Percentiles rank a stretch among this genome's conserved stretches.
Evolutionary conservation across 495 filamentous ascomycete genomes (phyloP).

Genomic region (Penicillium steckii): DNA sequence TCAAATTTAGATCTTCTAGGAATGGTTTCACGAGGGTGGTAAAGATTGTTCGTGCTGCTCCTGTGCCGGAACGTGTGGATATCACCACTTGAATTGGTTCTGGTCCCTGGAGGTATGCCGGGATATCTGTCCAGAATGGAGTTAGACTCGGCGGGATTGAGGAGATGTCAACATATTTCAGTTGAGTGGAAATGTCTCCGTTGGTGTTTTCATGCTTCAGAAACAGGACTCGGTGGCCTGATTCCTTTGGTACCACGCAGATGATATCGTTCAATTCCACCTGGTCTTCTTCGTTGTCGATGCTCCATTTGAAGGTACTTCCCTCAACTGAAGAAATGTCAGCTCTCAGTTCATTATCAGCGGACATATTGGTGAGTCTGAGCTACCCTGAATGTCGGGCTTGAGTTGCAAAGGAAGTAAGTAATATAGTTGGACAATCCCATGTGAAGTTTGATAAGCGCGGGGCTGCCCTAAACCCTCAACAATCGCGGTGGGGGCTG

Average conservation of each 20-base stretch:
- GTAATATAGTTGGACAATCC: too few species aligned
- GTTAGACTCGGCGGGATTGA: slow-evolving; percentile 19
- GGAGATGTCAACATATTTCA: slow-evolving; percentile 9
- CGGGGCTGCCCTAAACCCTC: too few species aligned
- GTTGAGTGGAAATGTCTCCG: slow-evolving; percentile 3
- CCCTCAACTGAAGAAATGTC: background rate
- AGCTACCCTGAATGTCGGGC: too few species aligned
- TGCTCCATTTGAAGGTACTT: background rate
- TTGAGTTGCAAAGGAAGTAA: too few species aligned
- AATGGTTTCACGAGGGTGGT: slow-evolving; percentile 56
- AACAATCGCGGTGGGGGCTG: too few species aligned
- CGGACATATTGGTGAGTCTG: too few species aligned
- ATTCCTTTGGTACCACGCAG: slow-evolving; percentile 15
- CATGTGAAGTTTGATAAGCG: too few species aligned
- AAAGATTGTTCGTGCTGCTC: slow-evolving; percentile 57
- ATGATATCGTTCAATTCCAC: slow-evolving; percentile 23
- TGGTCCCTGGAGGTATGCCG: slow-evolving; percentile 22
- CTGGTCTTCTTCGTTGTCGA: background rate
- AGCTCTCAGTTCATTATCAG: too few species aligned
- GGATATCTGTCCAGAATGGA: slow-evolving; percentile 19
- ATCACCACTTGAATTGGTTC: slow-evolving; percentile 62
- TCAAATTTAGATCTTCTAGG: slow-evolving; percentile 44
- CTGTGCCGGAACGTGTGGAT: slow-evolving; percentile 71
- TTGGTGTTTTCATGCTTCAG: background rate
- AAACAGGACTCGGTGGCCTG: background rate